Evolutionary conservation across 2,329 filamentous ascomycete genomes (phyloP).

Genomic region (Alternaria sp.): DNA sequence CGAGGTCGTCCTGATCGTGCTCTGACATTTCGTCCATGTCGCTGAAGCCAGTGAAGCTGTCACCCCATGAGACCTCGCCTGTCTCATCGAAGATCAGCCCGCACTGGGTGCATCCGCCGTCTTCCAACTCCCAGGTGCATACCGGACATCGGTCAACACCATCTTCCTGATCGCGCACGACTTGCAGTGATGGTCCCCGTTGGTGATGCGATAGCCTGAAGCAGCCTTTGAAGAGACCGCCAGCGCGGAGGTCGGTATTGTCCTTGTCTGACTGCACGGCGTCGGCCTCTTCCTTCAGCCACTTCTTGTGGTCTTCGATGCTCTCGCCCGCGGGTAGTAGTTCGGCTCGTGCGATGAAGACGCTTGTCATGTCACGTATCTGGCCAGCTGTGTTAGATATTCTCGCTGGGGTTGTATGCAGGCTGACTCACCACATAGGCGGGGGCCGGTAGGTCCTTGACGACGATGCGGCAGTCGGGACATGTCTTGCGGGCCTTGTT

Average conservation of each 20-base stretch:
- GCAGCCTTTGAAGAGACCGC: conserved; percentile 71
- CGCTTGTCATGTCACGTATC: conserved; percentile 71
- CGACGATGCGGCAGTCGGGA: conserved; percentile 70
- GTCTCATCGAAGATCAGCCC: conserved; percentile 61
- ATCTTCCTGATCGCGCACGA: conserved; percentile 66
- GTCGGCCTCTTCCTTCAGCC: conserved; percentile 67
- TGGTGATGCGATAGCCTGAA: conserved; percentile 54
- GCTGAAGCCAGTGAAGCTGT: conserved; percentile 55
- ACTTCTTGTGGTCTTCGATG: conserved; percentile 66
- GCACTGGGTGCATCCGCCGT: conserved; percentile 66
- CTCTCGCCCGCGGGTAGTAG: conserved; percentile 71
- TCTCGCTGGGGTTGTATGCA: neutral
- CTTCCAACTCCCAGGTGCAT: conserved; percentile 71
- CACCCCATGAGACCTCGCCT: conserved; percentile 50
- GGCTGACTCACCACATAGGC: conserved; percentile 66
- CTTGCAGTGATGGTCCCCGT: conserved; percentile 39
- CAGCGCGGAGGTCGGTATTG: conserved; percentile 58
- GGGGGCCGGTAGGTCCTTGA: conserved; percentile 68
- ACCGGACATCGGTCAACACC: conserved; percentile 69
- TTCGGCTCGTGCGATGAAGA: conserved; percentile 68
- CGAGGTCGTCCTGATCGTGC: conserved; percentile 51
- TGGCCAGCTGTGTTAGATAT: conserved; percentile 36
- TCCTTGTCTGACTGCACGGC: conserved; percentile 68
- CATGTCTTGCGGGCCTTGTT: conserved; percentile 70
- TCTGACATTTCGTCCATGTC: conserved; percentile 57